Percentiles rank a stretch among this genome's conserved stretches.
Conservation (phyloP, 306 rosid species). For the Carpinus viminea region DNA sequence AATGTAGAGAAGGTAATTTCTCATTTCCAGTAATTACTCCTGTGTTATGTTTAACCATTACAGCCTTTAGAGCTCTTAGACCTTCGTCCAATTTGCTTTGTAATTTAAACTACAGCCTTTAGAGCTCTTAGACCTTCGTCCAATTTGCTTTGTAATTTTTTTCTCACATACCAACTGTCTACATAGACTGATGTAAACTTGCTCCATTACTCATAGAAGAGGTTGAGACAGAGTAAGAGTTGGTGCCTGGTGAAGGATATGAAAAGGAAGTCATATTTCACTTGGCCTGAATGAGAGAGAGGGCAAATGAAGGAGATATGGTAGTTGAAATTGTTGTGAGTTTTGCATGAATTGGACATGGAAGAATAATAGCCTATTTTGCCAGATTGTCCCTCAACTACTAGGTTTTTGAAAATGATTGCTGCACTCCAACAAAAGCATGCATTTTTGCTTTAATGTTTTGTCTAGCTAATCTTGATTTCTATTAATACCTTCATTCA, state of each 20-base stretch:
- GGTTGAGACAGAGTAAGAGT: not conserved
- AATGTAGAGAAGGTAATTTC: slow-evolving; percentile 78
- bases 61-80: not conserved
- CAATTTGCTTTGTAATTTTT: not conserved
- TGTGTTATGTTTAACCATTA: not conserved
- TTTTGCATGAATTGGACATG: not conserved
- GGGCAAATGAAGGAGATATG: not conserved
- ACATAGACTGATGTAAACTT: not conserved
- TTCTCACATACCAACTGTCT: not conserved
- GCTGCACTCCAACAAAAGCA: not conserved
- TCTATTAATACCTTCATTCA: too few species aligned
- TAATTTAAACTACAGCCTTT: not conserved
- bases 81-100: not conserved
- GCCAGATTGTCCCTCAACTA: not conserved
- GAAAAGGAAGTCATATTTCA: slow-evolving; percentile 6
- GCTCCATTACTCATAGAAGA: not conserved
- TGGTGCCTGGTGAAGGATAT: not conserved
- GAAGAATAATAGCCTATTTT: not conserved
- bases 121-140: not conserved
- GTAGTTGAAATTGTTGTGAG: not conserved
- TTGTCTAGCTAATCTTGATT: not conserved
- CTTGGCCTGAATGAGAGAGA: too few species aligned
- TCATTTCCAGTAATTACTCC: slow-evolving; percentile 3
- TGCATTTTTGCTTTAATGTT: not conserved
- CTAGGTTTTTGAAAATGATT: not conserved